Base-by-base conservation (phyloP, 78 protist genomes). In the Dictyostelium citrinum region DNA sequence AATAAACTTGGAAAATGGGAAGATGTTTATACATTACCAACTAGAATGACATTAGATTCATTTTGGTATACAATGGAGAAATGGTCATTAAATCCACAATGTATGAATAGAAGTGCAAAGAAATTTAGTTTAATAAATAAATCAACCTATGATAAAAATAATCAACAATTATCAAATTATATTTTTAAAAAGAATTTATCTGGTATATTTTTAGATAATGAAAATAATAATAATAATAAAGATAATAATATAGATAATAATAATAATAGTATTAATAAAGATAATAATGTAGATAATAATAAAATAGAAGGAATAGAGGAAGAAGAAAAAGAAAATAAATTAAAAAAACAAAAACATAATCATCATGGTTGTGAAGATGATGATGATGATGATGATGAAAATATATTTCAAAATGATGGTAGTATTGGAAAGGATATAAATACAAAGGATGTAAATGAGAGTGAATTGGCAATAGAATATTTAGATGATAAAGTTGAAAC, bases 41-140 rank as follows among this genome's bases (percentile, higher is more conserved):
- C 83, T 46, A 46, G 67, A 27, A 78, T 78, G 83, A 46, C 70
- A 20, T 49, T 78, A 46, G 83, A 78, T 0, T 78, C 92, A 8
- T 86, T 86, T 77, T 86, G 92, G 92, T 86, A 27, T 10, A 64
- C 80, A 8, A 86, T 86, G 92, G 80, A 86, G 64, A 86, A 77
- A 86, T 86, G 92, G 92, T 35, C 80, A n/a, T 27, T 76, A 24
- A 58, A 86, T 43, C 92, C 92, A 20, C 55, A 51, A 33, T 81
- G 46, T 41, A 86, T 77, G 60, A 76, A 51, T 80, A 86, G 46
- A 31, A 64, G 35, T 46, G 78, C 64, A 22, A 86, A 86, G 37
- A 51, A 77, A 64, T 86, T 41, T 41, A 64, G 67, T 39, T 37
- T 86, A 24, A 58, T 33, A 39, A 75, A 81, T 17, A 86, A 77